Percentiles rank a stretch among this genome's conserved stretches.
Evolutionary conservation across 2,329 filamentous ascomycete species (phyloP).

Genomic region (Xylaria sp.): DNA sequence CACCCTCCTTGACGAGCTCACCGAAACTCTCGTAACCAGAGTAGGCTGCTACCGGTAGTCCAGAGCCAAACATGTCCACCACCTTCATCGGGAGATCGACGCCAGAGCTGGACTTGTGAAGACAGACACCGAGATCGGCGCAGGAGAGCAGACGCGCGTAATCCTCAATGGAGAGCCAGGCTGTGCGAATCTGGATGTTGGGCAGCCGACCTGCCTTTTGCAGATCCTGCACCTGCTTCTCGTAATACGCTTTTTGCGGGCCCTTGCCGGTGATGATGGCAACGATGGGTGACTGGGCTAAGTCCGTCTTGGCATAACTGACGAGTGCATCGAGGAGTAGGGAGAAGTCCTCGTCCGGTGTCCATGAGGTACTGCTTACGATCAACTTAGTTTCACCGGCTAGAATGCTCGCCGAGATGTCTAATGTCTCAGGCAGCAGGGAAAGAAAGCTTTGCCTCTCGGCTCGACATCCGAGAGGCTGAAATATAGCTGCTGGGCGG

Average conservation of each 20-base stretch:
- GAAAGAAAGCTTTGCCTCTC: conserved; percentile 57
- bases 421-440: conserved; percentile 58
- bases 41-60: conserved; percentile 85
- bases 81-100: conserved; percentile 99
- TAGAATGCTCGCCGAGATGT: conserved; percentile 54
- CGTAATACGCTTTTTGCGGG: conserved; percentile 72
- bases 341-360: conserved; percentile 90
- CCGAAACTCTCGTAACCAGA: conserved; percentile 79
- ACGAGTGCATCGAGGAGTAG: conserved; percentile 79
- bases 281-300: conserved; percentile 56
- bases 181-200: conserved; percentile 68
- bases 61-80: conserved; percentile 96
- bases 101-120: conserved; percentile 90
- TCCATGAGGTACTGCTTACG: conserved; percentile 96
- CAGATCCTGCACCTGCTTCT: conserved; percentile 58
- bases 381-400: conserved; percentile 60
- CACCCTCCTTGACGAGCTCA: conserved; percentile 82
- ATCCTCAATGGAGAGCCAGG: conserved; percentile 78
- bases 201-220: conserved; percentile 57
- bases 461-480: conserved; percentile 51
- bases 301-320: conserved; percentile 54
- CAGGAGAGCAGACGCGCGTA: conserved; percentile 80
- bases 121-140: conserved; percentile 82
- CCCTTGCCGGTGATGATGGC: conserved; percentile 95
- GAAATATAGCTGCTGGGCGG: conserved; percentile 76